A percentile compares a stretch with the other conserved stretches of the same genome.
Conservation (phyloP, 768 basidiomycete species). For the Podaxis carcinomalis region DNA sequence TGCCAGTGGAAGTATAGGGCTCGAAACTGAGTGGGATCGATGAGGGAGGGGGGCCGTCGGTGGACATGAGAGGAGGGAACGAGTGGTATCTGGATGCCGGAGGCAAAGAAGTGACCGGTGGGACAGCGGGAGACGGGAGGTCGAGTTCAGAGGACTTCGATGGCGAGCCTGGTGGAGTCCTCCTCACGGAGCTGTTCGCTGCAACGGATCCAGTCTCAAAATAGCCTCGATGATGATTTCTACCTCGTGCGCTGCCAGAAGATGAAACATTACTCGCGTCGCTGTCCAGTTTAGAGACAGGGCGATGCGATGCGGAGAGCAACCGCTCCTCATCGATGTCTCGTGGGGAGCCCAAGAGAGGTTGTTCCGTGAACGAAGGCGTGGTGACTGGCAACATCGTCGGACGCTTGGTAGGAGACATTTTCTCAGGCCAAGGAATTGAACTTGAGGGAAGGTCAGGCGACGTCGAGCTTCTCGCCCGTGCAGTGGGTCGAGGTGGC, state of each 20-base stretch:
- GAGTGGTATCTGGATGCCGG: slow-evolving; percentile 33
- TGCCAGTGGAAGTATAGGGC: neutral
- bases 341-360: slow-evolving; percentile 47
- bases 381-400: neutral
- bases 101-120: slow-evolving; percentile 16
- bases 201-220: slow-evolving; percentile 37
- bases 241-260: slow-evolving; percentile 14
- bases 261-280: slow-evolving; percentile 22
- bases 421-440: slow-evolving; percentile 38
- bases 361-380: slow-evolving; percentile 10
- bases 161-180: slow-evolving; percentile 49
- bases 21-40: neutral
- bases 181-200: slow-evolving; percentile 26
- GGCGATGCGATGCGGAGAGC: slow-evolving; percentile 20
- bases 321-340: slow-evolving; percentile 31
- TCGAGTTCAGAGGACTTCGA: slow-evolving; percentile 8
- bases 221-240: slow-evolving; percentile 59
- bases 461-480: slow-evolving; percentile 1
- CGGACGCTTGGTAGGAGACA: slow-evolving; percentile 13
- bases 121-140: slow-evolving; percentile 2
- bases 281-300: slow-evolving; percentile 24
- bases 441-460: slow-evolving; percentile 23
- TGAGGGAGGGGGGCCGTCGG: slow-evolving; percentile 10
- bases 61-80: slow-evolving; percentile 25
- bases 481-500: slow-evolving; percentile 28